Conservation (phyloP, 768 basidiomycete genomes). For the Serendipita sp. region DNA sequence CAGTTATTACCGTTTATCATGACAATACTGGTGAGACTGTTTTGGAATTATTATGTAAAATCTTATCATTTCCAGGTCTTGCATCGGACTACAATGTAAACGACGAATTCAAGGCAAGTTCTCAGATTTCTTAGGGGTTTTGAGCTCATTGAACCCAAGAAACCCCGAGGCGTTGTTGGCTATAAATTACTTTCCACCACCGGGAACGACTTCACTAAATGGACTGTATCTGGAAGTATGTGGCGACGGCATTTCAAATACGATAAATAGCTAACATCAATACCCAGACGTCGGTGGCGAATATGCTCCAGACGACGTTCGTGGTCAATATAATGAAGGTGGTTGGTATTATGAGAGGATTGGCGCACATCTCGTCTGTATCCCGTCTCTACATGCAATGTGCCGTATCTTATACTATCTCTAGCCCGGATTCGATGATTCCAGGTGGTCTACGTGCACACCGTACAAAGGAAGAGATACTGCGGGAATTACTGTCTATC, state of each 20-base stretch:
- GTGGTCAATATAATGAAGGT: constrained; percentile 20
- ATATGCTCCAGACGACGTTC: constrained; percentile 17
- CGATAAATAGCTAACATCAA: background rate
- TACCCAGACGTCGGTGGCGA: constrained; percentile 15
- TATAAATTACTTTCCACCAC: constrained; percentile 15
- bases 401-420: background rate
- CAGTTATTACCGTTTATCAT: background rate
- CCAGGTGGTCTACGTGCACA: constrained; percentile 9
- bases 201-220: constrained; percentile 13
- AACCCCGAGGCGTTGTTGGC: constrained; percentile 18
- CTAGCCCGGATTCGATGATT: constrained; percentile 15
- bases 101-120: constrained; percentile 12
- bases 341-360: constrained; percentile 17
- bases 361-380: constrained; percentile 9
- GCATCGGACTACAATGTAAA: constrained; percentile 15
- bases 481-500: constrained; percentile 12
- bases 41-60: constrained; percentile 32
- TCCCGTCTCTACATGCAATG: background rate
- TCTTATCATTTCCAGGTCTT: constrained; percentile 12
- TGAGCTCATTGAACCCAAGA: constrained; percentile 9
- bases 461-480: background rate
- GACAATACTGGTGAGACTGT: constrained; percentile 11
- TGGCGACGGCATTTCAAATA: background rate
- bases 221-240: constrained; percentile 15
- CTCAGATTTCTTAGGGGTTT: background rate